Evolutionary conservation across 345 rosid species (phyloP).

Genomic region (Lepidium aucheri): DNA sequence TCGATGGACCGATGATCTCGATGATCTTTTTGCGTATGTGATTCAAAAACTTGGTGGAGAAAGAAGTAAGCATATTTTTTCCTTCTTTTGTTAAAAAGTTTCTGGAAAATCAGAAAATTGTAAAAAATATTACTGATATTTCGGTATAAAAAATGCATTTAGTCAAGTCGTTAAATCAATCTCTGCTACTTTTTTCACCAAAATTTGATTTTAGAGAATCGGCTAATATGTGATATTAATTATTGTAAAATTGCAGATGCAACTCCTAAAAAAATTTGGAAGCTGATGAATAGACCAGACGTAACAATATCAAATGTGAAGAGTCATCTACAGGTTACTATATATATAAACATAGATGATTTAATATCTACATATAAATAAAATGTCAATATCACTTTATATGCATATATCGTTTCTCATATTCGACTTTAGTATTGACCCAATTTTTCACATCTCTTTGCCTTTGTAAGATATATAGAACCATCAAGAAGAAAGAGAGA

Average conservation of each 20-base stretch:
- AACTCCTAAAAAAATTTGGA: too few relatives aligned
- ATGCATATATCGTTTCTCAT: neutral
- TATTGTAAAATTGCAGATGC: conserved; percentile 44
- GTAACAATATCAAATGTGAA: conserved; percentile 53
- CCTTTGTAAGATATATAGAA: neutral
- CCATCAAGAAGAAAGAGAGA: neutral
- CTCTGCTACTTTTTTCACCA: too few relatives aligned
- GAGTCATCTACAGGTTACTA: conserved; percentile 75
- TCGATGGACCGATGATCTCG: conserved; percentile 60
- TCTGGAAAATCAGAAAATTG: too few relatives aligned
- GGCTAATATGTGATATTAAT: too few relatives aligned
- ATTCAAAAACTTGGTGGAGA: conserved; percentile 61
- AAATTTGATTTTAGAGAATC: too few relatives aligned
- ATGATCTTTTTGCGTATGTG: conserved; percentile 42
- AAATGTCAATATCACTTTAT: neutral
- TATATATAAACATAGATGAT: neutral
- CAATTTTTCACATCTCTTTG: neutral
- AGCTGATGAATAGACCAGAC: conserved; percentile 43
- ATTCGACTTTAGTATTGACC: neutral
- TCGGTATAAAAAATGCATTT: too few relatives aligned
- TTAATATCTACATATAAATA: neutral
- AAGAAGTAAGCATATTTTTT: too few relatives aligned
- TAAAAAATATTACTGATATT: too few relatives aligned
- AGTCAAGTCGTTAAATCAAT: too few relatives aligned
- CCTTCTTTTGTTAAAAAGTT: too few relatives aligned